Evolutionary conservation across 192 early-diverging fungal species (phyloP).

Genomic region (Funneliformis geosporum): DNA sequence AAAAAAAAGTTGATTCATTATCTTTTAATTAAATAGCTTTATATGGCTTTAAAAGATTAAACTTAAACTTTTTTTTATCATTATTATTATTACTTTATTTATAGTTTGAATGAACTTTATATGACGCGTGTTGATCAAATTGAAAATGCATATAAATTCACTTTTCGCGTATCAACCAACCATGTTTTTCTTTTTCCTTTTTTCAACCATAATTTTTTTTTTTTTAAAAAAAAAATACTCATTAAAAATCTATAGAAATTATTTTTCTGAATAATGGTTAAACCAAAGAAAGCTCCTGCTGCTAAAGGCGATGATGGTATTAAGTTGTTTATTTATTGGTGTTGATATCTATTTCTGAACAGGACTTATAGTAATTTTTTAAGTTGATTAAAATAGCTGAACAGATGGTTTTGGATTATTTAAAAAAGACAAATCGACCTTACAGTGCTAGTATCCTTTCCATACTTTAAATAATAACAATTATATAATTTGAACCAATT

Average conservation of each 20-base stretch:
- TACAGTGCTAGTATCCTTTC: slow-evolving; percentile 48
- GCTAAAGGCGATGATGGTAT: slow-evolving; percentile 32
- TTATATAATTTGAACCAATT: neutral
- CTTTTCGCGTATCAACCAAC: too few relatives aligned
- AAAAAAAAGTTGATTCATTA: neutral
- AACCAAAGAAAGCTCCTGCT: slow-evolving; percentile 28
- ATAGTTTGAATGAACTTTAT: too few relatives aligned
- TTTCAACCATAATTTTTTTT: too few relatives aligned
- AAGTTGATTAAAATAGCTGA: slow-evolving; percentile 33
- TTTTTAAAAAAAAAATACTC: too few relatives aligned
- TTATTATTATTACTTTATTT: too few relatives aligned
- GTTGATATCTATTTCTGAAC: neutral
- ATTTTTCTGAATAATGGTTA: slow-evolving; percentile 21
- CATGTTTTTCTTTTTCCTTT: too few relatives aligned
- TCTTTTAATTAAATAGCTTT: neutral
- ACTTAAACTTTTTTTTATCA: too few relatives aligned
- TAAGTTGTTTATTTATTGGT: neutral
- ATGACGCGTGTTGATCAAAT: too few relatives aligned
- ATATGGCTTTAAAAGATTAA: too few relatives aligned
- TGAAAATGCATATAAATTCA: too few relatives aligned
- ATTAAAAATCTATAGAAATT: too few relatives aligned
- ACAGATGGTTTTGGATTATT: slow-evolving; percentile 47
- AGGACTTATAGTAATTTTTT: neutral
- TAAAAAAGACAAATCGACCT: slow-evolving; percentile 49
- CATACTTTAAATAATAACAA: neutral